Conservation (phyloP, 1,284 basidiomycete species). For the Ceratobasidium sp. region DNA sequence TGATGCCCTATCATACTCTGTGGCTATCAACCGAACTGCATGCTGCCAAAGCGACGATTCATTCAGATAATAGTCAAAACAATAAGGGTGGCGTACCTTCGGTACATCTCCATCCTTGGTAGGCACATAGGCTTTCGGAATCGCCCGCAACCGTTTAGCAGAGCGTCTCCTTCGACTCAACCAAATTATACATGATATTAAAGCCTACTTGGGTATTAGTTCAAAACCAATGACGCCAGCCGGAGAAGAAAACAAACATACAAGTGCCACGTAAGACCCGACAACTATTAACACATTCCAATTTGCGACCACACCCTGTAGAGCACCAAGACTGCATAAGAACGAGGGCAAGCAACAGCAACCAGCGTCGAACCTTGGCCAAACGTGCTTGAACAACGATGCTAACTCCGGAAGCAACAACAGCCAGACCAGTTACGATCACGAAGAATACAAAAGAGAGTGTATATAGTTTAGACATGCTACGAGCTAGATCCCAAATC, state of each 20-base stretch:
- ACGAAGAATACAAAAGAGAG: constrained; percentile 48
- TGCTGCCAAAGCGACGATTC: constrained; percentile 7
- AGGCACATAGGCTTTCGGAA: constrained; percentile 48
- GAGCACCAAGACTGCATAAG: background rate
- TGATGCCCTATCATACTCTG: constrained; percentile 49
- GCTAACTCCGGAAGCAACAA: constrained; percentile 47
- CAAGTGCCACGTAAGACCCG: constrained; percentile 49
- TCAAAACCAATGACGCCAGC: background rate
- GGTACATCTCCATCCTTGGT: constrained; percentile 49
- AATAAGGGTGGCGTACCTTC: constrained; percentile 22
- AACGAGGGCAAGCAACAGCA: background rate
- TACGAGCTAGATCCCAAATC: background rate
- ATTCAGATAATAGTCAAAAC: background rate
- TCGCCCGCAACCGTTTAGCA: constrained; percentile 40
- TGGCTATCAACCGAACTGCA: constrained; percentile 44
- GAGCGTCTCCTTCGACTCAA: constrained; percentile 44
- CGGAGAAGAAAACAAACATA: constrained; percentile 11
- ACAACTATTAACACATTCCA: constrained; percentile 50
- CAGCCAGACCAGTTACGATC: constrained; percentile 45
- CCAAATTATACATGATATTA: constrained; percentile 47
- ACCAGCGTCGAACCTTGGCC: constrained; percentile 10
- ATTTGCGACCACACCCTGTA: constrained; percentile 44
- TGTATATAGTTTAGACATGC: constrained; percentile 26
- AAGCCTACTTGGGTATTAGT: constrained; percentile 38
- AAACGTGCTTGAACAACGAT: constrained; percentile 48